Evolutionary conservation across 148 eudicot species (phyloP).

Genomic region (Rhododendron griersonianum): DNA sequence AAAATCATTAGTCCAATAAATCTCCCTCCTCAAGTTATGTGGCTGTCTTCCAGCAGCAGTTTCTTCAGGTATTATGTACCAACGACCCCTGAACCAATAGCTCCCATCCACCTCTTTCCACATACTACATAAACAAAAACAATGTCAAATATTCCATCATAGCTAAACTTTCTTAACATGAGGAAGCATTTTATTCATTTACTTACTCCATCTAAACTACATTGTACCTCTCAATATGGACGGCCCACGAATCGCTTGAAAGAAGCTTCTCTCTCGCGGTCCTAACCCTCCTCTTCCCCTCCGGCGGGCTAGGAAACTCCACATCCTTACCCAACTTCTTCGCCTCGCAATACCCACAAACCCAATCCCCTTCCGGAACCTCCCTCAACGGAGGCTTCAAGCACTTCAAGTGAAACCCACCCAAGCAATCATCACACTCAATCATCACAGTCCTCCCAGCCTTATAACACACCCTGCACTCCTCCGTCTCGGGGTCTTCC

Average conservation of each 20-base stretch:
- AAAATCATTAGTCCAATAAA: slow-evolving; percentile 79
- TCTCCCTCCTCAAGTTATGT: slow-evolving; percentile 90
- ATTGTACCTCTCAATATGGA: slow-evolving; percentile 68
- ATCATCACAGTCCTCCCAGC: slow-evolving; percentile 63
- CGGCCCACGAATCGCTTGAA: slow-evolving; percentile 93
- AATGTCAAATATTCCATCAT: not conserved
- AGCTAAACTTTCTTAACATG: not conserved
- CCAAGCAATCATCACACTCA: slow-evolving; percentile 90
- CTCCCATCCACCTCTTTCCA: slow-evolving; percentile 93
- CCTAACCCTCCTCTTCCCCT: slow-evolving; percentile 75
- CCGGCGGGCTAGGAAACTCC: slow-evolving; percentile 50
- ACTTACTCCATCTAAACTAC: not conserved
- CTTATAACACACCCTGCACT: slow-evolving; percentile 76
- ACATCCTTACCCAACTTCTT: slow-evolving; percentile 56
- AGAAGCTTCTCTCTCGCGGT: slow-evolving; percentile 85
- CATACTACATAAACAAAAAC: slow-evolving; percentile 38
- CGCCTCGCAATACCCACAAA: slow-evolving; percentile 75
- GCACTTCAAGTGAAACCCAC: slow-evolving; percentile 94
- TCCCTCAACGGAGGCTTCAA: slow-evolving; percentile 76
- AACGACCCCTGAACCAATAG: slow-evolving; percentile 79
- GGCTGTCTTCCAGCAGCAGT: slow-evolving; percentile 91
- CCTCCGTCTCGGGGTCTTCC: slow-evolving; percentile 76
- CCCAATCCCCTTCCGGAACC: slow-evolving; percentile 92
- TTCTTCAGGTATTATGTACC: slow-evolving; percentile 97
- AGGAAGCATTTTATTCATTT: not conserved